Conservation (phyloP, 192 early-diverging fungal species). For the Allomyces macrogynus region DNA sequence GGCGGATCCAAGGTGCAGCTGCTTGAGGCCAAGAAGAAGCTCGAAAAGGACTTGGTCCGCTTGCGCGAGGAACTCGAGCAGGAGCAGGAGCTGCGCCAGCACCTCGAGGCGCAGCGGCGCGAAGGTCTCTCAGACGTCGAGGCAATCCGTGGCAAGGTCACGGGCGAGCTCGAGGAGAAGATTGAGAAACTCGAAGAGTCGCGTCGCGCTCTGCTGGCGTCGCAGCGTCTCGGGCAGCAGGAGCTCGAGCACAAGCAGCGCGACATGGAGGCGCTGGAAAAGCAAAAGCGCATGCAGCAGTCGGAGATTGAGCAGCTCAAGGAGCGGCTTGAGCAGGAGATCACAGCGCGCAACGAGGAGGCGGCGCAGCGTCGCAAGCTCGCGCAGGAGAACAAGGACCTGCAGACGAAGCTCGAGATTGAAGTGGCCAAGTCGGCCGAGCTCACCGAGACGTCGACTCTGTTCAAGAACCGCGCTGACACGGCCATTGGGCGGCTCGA, state of each 20-base stretch:
- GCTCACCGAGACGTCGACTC: constrained; percentile 24
- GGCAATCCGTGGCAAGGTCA: constrained; percentile 28
- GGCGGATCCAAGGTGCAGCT: constrained; percentile 38
- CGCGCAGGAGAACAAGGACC: constrained; percentile 35
- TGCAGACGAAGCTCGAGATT: constrained; percentile 34
- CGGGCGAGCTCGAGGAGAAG: constrained; percentile 46
- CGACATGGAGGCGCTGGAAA: constrained; percentile 46
- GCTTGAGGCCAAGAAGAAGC: constrained; percentile 33
- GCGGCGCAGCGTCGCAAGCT: constrained; percentile 28
- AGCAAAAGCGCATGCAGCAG: constrained; percentile 35
- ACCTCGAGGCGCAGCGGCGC: constrained; percentile 29
- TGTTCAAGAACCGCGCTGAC: constrained; percentile 35
- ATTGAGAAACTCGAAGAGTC: constrained; percentile 64
- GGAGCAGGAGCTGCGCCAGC: constrained; percentile 28
- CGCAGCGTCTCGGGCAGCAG: constrained; percentile 49
- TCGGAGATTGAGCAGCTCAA: constrained; percentile 40
- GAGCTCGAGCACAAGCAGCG: constrained; percentile 61
- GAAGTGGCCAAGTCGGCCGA: constrained; percentile 39
- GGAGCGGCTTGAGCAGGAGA: constrained; percentile 37
- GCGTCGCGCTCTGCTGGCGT: constrained; percentile 51
- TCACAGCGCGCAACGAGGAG: constrained; percentile 40
- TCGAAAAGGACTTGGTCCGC: constrained; percentile 35
- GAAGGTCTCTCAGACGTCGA: constrained; percentile 28
- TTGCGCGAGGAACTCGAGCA: constrained; percentile 31
- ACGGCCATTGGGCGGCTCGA: constrained; percentile 33